Evolutionary conservation across 192 early-diverging fungal genomes (phyloP).

Genomic region (Borealophlyctis nickersoniae): DNA sequence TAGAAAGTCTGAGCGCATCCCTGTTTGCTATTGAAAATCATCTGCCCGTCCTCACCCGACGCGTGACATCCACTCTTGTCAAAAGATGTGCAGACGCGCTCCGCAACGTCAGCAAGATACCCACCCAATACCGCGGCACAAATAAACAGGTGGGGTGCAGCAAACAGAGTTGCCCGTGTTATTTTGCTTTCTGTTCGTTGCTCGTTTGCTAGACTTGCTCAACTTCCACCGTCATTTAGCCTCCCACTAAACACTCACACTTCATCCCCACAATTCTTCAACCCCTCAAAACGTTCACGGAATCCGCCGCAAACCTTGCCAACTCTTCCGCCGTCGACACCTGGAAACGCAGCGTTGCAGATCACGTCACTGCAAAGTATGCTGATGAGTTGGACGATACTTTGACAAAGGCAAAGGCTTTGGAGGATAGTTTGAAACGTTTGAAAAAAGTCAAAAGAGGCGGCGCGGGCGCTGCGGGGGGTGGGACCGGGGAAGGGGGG

Average conservation of each 20-base stretch:
- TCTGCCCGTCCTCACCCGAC: constrained; percentile 10
- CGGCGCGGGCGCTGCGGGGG: no score
- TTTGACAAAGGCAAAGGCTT: no score
- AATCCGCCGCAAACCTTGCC: background rate
- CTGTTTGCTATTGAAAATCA: no score
- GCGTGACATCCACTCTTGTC: constrained; percentile 16
- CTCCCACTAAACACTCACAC: constrained; percentile 22
- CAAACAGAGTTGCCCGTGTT: no score
- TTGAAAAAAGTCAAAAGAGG: no score
- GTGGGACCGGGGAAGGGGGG: no score
- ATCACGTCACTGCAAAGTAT: constrained; percentile 11
- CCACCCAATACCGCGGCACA: constrained; percentile 27
- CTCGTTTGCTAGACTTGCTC: no score
- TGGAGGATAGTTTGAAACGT: no score
- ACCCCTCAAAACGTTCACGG: constrained; percentile 19
- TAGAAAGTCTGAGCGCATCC: no score
- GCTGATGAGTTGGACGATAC: no score
- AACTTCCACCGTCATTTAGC: background rate
- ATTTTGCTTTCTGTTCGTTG: no score
- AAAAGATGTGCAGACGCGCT: constrained; percentile 29
- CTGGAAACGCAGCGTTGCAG: constrained; percentile 17
- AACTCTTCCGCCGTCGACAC: background rate
- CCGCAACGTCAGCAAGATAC: constrained; percentile 15
- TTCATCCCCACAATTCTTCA: constrained; percentile 28
- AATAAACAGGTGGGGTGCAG: constrained; percentile 31